These are phyloP conservation scores for Xerocomus brunneocitrinus DNA, from an alignment of 768 basidiomycete species.

Conservation along the genomic window DNA sequence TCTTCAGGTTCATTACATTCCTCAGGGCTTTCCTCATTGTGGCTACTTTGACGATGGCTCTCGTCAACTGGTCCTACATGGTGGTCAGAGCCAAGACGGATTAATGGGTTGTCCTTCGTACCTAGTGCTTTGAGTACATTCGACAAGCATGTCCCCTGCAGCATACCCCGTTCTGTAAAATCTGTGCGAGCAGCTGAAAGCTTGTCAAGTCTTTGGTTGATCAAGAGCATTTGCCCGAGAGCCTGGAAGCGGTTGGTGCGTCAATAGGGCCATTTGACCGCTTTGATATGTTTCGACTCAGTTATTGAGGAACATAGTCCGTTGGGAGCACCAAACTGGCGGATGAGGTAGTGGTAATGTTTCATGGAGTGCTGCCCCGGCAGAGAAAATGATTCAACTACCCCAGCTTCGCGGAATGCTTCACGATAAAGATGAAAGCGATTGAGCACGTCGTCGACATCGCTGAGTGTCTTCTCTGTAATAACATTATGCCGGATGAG, in stretches of 20 bases:
- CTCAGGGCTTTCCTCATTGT: too few relatives aligned
- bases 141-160: background rate
- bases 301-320: background rate
- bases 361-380: slow-evolving; percentile 32
- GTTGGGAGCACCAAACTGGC: background rate
- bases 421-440: slow-evolving; percentile 21
- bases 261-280: background rate
- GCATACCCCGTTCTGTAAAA: background rate
- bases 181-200: background rate
- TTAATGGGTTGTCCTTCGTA: too few relatives aligned
- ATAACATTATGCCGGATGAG: slow-evolving; percentile 13
- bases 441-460: slow-evolving; percentile 14
- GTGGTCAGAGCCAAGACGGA: too few relatives aligned
- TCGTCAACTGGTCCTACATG: too few relatives aligned
- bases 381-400: slow-evolving; percentile 21
- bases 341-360: background rate
- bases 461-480: slow-evolving; percentile 12
- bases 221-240: background rate
- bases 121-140: too few relatives aligned
- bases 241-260: background rate
- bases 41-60: too few relatives aligned
- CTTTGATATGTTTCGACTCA: background rate
- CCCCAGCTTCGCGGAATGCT: slow-evolving; percentile 12
- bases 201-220: background rate
- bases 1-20: too few relatives aligned